Percentiles rank a stretch among this genome's conserved stretches.
phyloP scores from a whole-genome alignment of 2,329 filamentous ascomycete species.

The Rhynchosporium graminicola region DNA sequence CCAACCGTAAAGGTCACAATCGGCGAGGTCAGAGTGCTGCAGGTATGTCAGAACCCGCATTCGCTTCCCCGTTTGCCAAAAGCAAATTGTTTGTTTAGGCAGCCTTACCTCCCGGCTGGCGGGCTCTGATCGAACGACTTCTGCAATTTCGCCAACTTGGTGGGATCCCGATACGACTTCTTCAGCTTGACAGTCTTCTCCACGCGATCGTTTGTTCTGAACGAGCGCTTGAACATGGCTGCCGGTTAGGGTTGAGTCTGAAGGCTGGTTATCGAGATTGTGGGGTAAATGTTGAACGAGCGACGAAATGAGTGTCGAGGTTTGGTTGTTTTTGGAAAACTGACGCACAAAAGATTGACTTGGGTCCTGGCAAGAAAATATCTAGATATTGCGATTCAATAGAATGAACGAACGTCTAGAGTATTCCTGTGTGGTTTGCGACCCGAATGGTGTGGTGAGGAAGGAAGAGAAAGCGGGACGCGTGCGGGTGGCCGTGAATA shows the following conservation, averaged over 20 bases:
- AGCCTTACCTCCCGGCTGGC: slow-evolving; percentile 48
- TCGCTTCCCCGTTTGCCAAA: slow-evolving; percentile 21
- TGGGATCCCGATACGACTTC: slow-evolving; percentile 75
- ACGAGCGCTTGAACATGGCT: slow-evolving; percentile 92
- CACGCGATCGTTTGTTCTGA: slow-evolving; percentile 80
- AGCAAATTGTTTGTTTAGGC: slow-evolving; percentile 22
- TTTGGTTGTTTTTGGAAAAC: slow-evolving; percentile 24
- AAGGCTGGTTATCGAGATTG: slow-evolving; percentile 29
- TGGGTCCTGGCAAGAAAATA: slow-evolving; percentile 42
- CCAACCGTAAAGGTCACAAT: slow-evolving; percentile 88
- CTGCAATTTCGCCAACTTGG: slow-evolving; percentile 83
- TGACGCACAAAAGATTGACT: slow-evolving; percentile 44
- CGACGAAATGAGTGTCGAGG: slow-evolving; percentile 41
- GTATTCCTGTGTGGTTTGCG: slow-evolving; percentile 41
- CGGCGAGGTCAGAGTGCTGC: slow-evolving; percentile 54
- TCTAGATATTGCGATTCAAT: slow-evolving; percentile 35
- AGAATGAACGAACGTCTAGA: slow-evolving; percentile 41
- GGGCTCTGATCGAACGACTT: slow-evolving; percentile 69
- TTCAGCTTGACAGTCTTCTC: slow-evolving; percentile 85
- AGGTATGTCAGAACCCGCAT: slow-evolving; percentile 24
- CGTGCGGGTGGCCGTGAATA: slow-evolving; percentile 22
- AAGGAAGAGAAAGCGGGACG: slow-evolving; percentile 29
- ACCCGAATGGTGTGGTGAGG: slow-evolving; percentile 42
- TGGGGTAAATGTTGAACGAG: slow-evolving; percentile 36
- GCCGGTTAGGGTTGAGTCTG: slow-evolving; percentile 34